phyloP scores from a whole-genome alignment of 2,329 filamentous ascomycete genomes.

The Chrysoporthe puriensis region DNA sequence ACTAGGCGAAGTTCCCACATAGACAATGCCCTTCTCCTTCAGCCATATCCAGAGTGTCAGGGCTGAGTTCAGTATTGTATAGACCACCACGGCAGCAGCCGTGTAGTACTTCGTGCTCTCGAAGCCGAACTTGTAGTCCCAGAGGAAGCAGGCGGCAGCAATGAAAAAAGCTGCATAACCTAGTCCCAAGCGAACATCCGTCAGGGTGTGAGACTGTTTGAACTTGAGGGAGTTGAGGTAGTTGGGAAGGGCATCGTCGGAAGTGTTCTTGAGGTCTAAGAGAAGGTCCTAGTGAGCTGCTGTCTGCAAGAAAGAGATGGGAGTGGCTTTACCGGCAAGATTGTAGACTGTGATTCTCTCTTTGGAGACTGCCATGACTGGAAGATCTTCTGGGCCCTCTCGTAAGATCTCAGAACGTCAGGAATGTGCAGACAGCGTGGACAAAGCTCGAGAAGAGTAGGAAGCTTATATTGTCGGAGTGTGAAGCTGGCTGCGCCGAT shows the following conservation, averaged over 20 bases:
- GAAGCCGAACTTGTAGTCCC: slow-evolving; percentile 92
- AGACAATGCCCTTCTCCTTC: slow-evolving; percentile 82
- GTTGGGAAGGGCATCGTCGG: slow-evolving; percentile 90
- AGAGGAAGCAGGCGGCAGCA: slow-evolving; percentile 81
- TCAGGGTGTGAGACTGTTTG: slow-evolving; percentile 76
- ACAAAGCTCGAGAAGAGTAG: neutral
- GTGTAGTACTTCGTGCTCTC: slow-evolving; percentile 84
- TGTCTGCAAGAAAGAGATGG: neutral
- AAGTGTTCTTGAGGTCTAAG: slow-evolving; percentile 92
- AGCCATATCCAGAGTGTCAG: slow-evolving; percentile 85
- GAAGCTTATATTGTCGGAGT: neutral
- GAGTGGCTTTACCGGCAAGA: slow-evolving; percentile 57
- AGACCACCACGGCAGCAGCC: slow-evolving; percentile 75
- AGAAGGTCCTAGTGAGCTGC: slow-evolving; percentile 28
- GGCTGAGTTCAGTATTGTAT: slow-evolving; percentile 76
- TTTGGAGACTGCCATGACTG: slow-evolving; percentile 46
- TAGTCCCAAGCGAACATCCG: slow-evolving; percentile 80
- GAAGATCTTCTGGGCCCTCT: neutral
- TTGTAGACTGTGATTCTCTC: slow-evolving; percentile 71
- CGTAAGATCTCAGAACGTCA: neutral
- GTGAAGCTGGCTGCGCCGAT: slow-evolving; percentile 12
- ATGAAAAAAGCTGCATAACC: slow-evolving; percentile 83
- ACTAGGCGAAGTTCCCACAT: slow-evolving; percentile 69
- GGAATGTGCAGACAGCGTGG: no score
- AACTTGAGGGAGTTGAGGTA: slow-evolving; percentile 91